Base-by-base conservation (phyloP, 305 asterid genomes). In the Fraxinus albicans region DNA sequence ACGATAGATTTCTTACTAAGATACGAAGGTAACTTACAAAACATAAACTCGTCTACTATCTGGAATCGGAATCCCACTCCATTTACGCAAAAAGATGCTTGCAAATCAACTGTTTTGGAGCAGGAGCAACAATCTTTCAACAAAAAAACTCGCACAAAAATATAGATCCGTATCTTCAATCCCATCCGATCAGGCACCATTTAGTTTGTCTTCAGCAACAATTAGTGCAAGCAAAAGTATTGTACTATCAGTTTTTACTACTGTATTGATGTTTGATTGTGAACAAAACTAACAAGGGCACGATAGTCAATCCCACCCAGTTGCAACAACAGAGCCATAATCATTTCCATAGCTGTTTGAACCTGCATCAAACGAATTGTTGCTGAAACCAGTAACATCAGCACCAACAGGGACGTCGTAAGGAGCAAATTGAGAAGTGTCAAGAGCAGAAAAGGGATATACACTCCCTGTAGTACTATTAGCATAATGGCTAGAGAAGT, bases 261-360 rank as follows among this genome's bases (percentile, higher is more conserved):
- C 75, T 10, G 38, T 69, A 25, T 25, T 29, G 75, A 13, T 27
- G 23, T 12, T 19, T 17, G 80, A 29, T 29, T 19, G 35, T 47
- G 70, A 77, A 44, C 63, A 23, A 25, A 42, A 72, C 17, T 1
- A 47, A 17, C 70, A 17, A 33, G 27, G 60, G 23, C 0, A 73
- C 1, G 19, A 38, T 9, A 4, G 34, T 80, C 82, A 86, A 35
- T 80, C 81, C 91, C 91, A 88, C 42, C 88, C 88, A 12, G 53
- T 83, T 40, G 88, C 86, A 79, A 76, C 9, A n/a, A 86, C 77
- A 38, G 82, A 7, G n/a, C 58, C 80, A n/a, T 78, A 50, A 23
- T 83, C 29, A 8, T 55, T 42, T 10, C 53, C 82, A 55, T 79
- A 38, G 70, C 58, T 34, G 34, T 78, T 19, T 2, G 82, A 77